Evolutionary conservation across 2,329 filamentous ascomycete genomes (phyloP).

Genomic region (Aspergillus sp.): DNA sequence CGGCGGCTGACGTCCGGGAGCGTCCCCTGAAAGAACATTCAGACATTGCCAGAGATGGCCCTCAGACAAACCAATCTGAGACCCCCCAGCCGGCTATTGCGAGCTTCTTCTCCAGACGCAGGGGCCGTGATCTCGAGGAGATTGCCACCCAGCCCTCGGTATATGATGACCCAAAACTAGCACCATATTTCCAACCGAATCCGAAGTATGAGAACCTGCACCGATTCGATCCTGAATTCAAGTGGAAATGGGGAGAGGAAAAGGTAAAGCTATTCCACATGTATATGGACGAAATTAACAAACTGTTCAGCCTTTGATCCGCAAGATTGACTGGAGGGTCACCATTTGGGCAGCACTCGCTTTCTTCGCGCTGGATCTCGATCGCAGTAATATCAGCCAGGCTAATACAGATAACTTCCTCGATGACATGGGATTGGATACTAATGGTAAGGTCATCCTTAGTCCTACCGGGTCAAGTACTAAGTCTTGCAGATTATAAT

Average conservation of each 20-base stretch:
- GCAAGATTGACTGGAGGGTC: conserved; percentile 34
- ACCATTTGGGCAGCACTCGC: conserved; percentile 49
- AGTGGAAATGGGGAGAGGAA: conserved; percentile 33
- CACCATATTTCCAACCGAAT: conserved; percentile 31
- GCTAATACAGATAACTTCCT: conserved; percentile 29
- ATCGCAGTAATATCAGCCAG: conserved; percentile 27
- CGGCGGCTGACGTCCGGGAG: background rate
- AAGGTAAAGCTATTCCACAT: conserved; percentile 3
- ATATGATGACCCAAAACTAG: conserved; percentile 44
- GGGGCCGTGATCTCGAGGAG: conserved; percentile 2
- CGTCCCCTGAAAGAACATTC: background rate
- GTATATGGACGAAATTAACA: background rate
- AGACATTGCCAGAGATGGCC: background rate
- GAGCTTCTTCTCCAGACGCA: background rate
- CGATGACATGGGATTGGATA: conserved; percentile 26
- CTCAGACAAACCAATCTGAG: background rate
- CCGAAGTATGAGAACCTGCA: conserved; percentile 39
- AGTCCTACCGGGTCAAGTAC: background rate
- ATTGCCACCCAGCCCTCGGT: conserved; percentile 28
- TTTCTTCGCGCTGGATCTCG: conserved; percentile 34
- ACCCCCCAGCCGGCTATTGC: background rate
- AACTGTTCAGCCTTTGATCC: background rate
- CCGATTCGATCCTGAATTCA: conserved; percentile 30
- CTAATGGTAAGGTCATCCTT: conserved; percentile 18
- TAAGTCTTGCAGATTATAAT: conserved; percentile 24